Percentiles rank a stretch among this genome's conserved stretches.
These are phyloP conservation scores for Magnolia changhungtana DNA, from an alignment of 164 flowering plant genomes.

Conservation along the genomic window DNA sequence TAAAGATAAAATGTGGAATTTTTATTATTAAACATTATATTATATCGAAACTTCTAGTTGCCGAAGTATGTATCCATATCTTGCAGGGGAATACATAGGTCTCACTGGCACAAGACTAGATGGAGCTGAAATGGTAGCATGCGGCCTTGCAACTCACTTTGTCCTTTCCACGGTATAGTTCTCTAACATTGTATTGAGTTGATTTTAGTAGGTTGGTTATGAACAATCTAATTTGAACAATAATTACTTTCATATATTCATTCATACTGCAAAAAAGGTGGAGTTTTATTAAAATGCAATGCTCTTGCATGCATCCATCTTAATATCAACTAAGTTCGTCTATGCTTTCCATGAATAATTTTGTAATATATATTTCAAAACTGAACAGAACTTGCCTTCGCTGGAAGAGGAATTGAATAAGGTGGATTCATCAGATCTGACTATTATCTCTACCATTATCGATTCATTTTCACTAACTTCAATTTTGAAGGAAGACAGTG, in stretches of 20 bases:
- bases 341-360: no score
- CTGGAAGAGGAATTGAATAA: conserved; percentile 59
- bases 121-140: conserved; percentile 89
- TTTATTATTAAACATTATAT: not conserved
- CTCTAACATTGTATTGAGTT: not conserved
- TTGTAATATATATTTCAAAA: not conserved
- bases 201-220: no score
- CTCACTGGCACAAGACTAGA: conserved; percentile 84
- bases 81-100: conserved; percentile 77
- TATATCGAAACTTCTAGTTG: not conserved
- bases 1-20: not conserved
- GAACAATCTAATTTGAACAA: no score
- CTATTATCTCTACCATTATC: conserved; percentile 42
- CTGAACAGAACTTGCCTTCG: conserved; percentile 46
- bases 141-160: conserved; percentile 94
- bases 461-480: conserved; percentile 47
- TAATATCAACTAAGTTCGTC: no score
- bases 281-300: no score
- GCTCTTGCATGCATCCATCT: no score
- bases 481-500: conserved; percentile 53
- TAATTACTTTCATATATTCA: no score
- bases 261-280: no score
- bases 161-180: conserved; percentile 57
- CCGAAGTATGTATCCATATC: not conserved
- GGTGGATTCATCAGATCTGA: conserved; percentile 44